Evolutionary conservation across 306 rosid species (phyloP), one percentile per base, ranked within the genome.

Genomic region (Vigna trinervia): DNA sequence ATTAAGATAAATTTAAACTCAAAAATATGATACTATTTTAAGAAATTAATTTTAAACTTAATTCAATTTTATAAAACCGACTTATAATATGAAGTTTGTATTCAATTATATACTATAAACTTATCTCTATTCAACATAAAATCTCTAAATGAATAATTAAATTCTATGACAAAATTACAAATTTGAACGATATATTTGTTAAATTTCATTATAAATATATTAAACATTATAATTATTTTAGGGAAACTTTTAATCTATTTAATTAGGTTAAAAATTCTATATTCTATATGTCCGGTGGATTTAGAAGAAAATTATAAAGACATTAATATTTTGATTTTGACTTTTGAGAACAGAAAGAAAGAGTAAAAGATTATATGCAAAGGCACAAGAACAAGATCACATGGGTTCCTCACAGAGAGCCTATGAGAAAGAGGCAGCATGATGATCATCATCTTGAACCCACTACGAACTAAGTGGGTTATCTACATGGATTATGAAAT

Each of bases 341-440:
- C 74, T 46, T 26, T 26, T 74, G 69, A 48, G 32, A 10, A 74
- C 50, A 47, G 64, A 78, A 85, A 78, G 50, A 73, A 85, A 78
- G 54, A 73, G 79, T 53, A 28, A 77, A 67, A 66, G 38, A 56
- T 78, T 58, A 78, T 62, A 62, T 63, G 68, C 50, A 12, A 41
- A 68, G 59, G 52, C 78, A 80, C 34, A 75, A 77, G 58, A 80
- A 74, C 52, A 80, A 74, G 46, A 71, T 77, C 93, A 87, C 92
- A 87, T 90, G 93, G 88, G 82, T 77, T 84, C 90, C 90, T 81
- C 88, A 74, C 45, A 32, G 52, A 77, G 36, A 54, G 47, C 6
- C 43, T 19, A 77, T 69, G 47, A 4, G 48, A 23, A 77, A 69
- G 89, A 59, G 4, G 19, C 19, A 17, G 1, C 19, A 80, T 58